These are phyloP conservation scores for Nicotiana otophora DNA, from an alignment of 257 asterid genomes.

Conservation along the genomic window DNA sequence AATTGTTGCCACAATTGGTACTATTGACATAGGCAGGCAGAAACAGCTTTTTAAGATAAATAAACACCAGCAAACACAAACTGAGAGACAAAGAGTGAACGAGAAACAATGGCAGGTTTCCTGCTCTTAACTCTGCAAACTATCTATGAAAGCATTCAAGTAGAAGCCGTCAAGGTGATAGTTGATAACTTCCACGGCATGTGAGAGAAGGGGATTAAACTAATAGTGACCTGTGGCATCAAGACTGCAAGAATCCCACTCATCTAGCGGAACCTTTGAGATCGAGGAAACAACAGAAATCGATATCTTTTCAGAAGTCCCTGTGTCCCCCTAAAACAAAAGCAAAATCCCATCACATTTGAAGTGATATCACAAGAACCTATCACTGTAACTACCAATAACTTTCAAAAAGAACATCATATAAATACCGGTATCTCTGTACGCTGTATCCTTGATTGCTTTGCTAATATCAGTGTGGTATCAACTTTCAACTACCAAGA, in stretches of 20 bases:
- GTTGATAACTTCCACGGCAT: conserved; percentile 68
- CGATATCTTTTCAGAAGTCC: no score
- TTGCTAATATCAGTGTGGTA: not conserved
- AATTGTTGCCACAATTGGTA: not conserved
- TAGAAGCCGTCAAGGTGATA: conserved; percentile 19
- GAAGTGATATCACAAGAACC: no score
- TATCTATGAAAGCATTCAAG: not conserved
- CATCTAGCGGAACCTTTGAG: conserved; percentile 54
- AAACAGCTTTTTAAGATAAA: not conserved
- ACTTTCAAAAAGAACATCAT: not conserved
- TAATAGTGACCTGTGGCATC: conserved; percentile 57
- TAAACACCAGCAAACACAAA: not conserved
- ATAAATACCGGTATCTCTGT: not conserved
- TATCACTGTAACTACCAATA: not conserved
- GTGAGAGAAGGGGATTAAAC: conserved; percentile 76
- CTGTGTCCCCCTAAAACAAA: no score
- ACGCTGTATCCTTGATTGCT: not conserved
- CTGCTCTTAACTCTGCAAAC: not conserved
- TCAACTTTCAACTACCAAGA: not conserved
- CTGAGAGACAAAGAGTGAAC: not conserved
- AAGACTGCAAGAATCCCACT: conserved; percentile 88
- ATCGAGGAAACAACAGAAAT: no score
- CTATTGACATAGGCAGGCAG: not conserved
- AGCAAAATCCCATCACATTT: no score
- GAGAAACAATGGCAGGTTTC: not conserved